A percentile compares a stretch with the other conserved stretches of the same genome.
These are phyloP conservation scores for Epichloe uncinata DNA, from an alignment of 2,329 filamentous ascomycete species.

Conservation along the genomic window DNA sequence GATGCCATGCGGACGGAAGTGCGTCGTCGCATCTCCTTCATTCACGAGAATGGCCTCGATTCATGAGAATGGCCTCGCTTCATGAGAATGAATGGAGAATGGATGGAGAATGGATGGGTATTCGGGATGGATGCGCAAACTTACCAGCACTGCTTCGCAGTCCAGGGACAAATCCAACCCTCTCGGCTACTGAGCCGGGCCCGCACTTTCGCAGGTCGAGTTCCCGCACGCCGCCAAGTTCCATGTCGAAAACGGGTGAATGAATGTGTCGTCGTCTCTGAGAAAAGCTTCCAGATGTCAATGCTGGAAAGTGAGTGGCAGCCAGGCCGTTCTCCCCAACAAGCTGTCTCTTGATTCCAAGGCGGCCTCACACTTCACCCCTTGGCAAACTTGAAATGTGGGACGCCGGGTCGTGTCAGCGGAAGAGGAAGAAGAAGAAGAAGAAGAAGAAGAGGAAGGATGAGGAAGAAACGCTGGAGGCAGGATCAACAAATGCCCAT, in stretches of 20 bases:
- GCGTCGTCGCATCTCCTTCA: no score
- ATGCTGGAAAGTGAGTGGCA: no score
- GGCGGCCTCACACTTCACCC: no score
- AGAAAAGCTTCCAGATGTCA: not conserved
- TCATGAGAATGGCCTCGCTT: no score
- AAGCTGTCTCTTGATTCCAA: no score
- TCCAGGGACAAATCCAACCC: constrained; percentile 42
- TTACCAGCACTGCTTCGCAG: constrained; percentile 48
- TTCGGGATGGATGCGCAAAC: constrained; percentile 10
- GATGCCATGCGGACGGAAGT: no score
- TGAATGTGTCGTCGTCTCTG: not conserved
- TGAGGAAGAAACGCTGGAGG: not conserved
- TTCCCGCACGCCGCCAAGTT: constrained; percentile 28
- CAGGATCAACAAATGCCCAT: not conserved
- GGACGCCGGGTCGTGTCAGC: no score
- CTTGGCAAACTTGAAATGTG: no score
- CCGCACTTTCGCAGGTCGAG: constrained; percentile 36
- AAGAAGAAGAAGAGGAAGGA: not conserved
- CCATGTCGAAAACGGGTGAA: not conserved
- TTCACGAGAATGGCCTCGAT: no score
- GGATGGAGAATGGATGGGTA: no score
- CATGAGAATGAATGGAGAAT: no score
- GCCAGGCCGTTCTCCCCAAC: no score
- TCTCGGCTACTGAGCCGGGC: constrained; percentile 36
- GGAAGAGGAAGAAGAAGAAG: not conserved